These are phyloP conservation scores for Cladorrhinum sp. DNA, from an alignment of 2,329 filamentous ascomycete genomes.

Conservation along the genomic window DNA sequence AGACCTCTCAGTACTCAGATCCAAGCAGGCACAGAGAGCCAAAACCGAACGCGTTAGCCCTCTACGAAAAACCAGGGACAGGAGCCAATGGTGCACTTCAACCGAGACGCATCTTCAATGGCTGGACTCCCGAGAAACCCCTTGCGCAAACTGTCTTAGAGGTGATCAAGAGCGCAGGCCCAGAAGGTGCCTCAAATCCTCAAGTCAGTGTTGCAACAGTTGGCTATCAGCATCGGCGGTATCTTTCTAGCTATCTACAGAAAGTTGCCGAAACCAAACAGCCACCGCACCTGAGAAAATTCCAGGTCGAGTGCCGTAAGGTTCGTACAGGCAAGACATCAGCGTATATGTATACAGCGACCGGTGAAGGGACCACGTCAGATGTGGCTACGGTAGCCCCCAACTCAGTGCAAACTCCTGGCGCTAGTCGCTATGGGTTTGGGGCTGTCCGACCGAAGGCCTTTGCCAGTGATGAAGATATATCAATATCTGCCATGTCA, in stretches of 20 bases:
- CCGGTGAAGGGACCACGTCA: background rate
- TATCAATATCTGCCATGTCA: slow-evolving; percentile 24
- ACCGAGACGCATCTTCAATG: slow-evolving; percentile 24
- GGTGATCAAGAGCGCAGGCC: slow-evolving; percentile 32
- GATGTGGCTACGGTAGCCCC: background rate
- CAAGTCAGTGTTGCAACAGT: slow-evolving; percentile 36
- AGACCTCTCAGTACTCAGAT: slow-evolving; percentile 30
- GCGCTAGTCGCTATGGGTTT: slow-evolving; percentile 19
- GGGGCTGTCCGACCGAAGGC: slow-evolving; percentile 20
- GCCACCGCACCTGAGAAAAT: slow-evolving; percentile 38
- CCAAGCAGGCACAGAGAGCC: slow-evolving; percentile 26
- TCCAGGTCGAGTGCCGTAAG: slow-evolving; percentile 38
- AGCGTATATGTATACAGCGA: slow-evolving; percentile 40
- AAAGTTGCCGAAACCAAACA: slow-evolving; percentile 37
- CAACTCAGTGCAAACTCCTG: background rate
- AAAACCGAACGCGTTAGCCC: slow-evolving; percentile 28
- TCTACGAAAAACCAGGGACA: slow-evolving; percentile 22
- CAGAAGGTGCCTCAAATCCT: slow-evolving; percentile 35
- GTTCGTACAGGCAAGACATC: slow-evolving; percentile 40
- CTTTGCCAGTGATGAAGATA: slow-evolving; percentile 9
- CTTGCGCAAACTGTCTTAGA: slow-evolving; percentile 37
- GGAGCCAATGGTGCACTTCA: slow-evolving; percentile 15
- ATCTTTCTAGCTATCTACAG: slow-evolving; percentile 33
- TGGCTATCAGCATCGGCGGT: slow-evolving; percentile 36
- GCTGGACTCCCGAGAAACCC: slow-evolving; percentile 36